Conservation (phyloP, 805 yeast genomes). For the Ogataea siamensis region DNA sequence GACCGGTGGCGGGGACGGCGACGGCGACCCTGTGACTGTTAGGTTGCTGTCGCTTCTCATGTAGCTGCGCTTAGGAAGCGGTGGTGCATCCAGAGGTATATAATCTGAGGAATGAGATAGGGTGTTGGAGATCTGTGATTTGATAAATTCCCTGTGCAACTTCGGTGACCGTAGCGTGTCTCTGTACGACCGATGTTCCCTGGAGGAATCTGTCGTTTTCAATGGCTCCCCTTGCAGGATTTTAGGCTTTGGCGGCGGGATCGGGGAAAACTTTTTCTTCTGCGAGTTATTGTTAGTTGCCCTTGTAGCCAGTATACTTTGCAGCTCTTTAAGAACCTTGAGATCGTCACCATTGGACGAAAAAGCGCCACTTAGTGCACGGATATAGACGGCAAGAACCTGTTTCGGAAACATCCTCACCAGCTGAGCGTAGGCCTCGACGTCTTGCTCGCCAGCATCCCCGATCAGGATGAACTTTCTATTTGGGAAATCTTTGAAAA, state of each 20-base stretch:
- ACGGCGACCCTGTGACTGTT: slow-evolving; percentile 4
- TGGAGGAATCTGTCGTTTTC: slow-evolving; percentile 1
- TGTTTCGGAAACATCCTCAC: slow-evolving; percentile 61
- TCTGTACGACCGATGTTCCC: slow-evolving; percentile 5
- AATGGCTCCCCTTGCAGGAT: slow-evolving; percentile 36
- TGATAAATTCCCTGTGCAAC: slow-evolving; percentile 8
- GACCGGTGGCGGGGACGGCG: slow-evolving; percentile 16
- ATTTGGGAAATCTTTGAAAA: slow-evolving; percentile 70
- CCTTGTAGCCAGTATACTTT: slow-evolving; percentile 16
- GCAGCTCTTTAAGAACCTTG: slow-evolving; percentile 24
- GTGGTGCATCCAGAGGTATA: slow-evolving; percentile 9
- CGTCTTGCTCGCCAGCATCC: slow-evolving; percentile 93
- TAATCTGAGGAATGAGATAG: slow-evolving; percentile 8
- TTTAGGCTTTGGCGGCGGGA: slow-evolving; percentile 49
- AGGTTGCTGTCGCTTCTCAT: slow-evolving; percentile 7
- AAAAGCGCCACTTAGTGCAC: slow-evolving; percentile 71
- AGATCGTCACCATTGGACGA: slow-evolving; percentile 48
- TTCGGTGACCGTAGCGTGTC: slow-evolving; percentile 10
- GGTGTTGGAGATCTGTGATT: slow-evolving; percentile 7
- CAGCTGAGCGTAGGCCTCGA: slow-evolving; percentile 82
- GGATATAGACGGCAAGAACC: slow-evolving; percentile 71
- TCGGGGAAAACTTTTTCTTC: slow-evolving; percentile 33
- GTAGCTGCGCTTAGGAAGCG: slow-evolving; percentile 13
- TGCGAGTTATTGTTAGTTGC: background rate
- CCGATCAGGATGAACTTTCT: slow-evolving; percentile 85